Evolutionary conservation across 352 stramenopile species (phyloP), one percentile per base, ranked within the genome.

Genomic region (Halophytophthora batemanensis): DNA sequence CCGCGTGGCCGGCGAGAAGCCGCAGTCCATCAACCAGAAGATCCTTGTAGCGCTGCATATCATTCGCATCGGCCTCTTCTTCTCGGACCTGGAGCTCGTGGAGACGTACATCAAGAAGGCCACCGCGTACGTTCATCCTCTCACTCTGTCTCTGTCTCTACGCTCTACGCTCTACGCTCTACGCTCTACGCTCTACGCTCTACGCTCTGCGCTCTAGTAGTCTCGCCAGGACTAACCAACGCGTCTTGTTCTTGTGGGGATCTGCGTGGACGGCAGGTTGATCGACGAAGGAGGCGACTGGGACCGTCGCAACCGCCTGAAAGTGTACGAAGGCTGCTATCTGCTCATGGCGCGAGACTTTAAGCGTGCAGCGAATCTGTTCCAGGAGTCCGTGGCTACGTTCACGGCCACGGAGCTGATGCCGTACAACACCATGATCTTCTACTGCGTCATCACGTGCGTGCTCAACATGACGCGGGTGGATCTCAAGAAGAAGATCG

Each of bases 351-450:
- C 86, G 18, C 76, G 97, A 10, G 93, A 99, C 69, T 91, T 99
- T 43, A 93, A 96, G 67, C 90, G 81, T 44, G 96, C 96, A 11
- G 85, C 94, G 1, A 82, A 82, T 60, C 72, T 98, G 15, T 95
- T 99, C 46, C 86, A 95, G 65, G 90, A 98, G 55, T 98, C 93
- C n/a, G 93, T 99, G 56, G 95, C 96, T 7, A 99, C 96, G 15
- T 99, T 99, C 75, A 99, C 96, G 18, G 97, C 93, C 59, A 95
- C 83, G 33, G 97, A 99, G 74, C 84, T 99, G 35, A 98, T 97
- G 80, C 82, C 87, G 47, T 99, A 99, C 83, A 77, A 94, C 40
- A 90, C 92, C 21, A 99, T 99, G 81, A 96, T 99, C 59, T 97
- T 98, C 29, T 99, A 99, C 80, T 93, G 94, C 35, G 93, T 98